Evolutionary conservation across 208 protist genomes (phyloP), one percentile per base, ranked within the genome.

Genomic region (Leishmania mexicana): DNA sequence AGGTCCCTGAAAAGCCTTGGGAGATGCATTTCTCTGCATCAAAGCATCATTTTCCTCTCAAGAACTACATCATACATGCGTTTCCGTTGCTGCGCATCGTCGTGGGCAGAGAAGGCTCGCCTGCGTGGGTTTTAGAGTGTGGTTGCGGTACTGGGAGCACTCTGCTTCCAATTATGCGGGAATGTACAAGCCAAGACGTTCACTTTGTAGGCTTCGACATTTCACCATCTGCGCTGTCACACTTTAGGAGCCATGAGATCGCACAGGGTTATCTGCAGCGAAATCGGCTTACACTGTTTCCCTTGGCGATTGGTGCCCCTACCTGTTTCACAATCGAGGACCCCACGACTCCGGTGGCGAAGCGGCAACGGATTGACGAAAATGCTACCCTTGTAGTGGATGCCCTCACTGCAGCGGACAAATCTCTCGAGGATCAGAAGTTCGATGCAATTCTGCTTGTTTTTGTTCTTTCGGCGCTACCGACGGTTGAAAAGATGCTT

Each of bases 401-500:
- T 70, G 86, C 87, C 15, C 60, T 96, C 3, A 58, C 71, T 40
- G 58, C 78, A 8, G 80, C 65, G 0, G 68, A 81, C 3, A 75
- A 83, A 40, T 42, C 70, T 54, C 87, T 87, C 13, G 31, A 21
- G 47, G 10, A 70, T 17, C 53, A 81, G 19, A 83, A 77, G 57
- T 93, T 88, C 35, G 90, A 96, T 68, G 87, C 80, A 1, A 78
- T 95, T 0, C 76, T 96, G 21, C 85, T 97, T 38, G 81, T 97
- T 17, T 97, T 97, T 91, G 94, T 97, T 24, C 85, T 97, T 40
- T 95, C 88, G 51, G 93, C 94, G 0, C 57, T 97, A 1, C 90
- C 90, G 7, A 83, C 83, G 17, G 73, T 93, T 0, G 68, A 88
- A n/a, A 79, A 79, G 19, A 97, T 97, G 94, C 3, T 92, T 0